Evolutionary conservation across 441 rosid species (phyloP), one percentile per base, ranked within the genome.

Genomic region (Biscutella laevigata): DNA sequence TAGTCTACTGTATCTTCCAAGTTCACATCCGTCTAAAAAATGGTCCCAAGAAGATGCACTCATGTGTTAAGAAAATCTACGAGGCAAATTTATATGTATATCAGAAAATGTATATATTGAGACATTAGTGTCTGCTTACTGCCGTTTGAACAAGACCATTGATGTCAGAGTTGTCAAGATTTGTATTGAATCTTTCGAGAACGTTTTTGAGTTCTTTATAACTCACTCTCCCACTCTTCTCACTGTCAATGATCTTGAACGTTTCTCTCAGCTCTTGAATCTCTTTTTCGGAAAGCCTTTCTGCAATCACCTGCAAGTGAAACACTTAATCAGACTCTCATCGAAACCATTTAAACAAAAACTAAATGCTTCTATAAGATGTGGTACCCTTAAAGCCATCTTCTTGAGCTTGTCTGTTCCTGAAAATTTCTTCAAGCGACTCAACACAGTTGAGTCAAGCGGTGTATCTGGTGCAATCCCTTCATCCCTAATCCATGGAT

Each of bases 401-500:
- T 68, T 77, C 75, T 79, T 74, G 7, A 79, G 78, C 61, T 69
- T 77, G 40, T 79, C 64, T 78, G 79, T 79, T 8, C 73, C 73
- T 21, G 82, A 79, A 61, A 79, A 79, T 65, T 68, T 76, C 65
- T 39, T 79, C 50, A 79, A 70, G 24, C 80, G 78, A 45, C 32
- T 71, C 26, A 74, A 66, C 6, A 77, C 82, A 20, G 67, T 60
- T 24, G 80, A 62, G 55, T 79, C 82, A 27, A 79, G 78, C 10
- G 69, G 80, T 67, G 70, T 80, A 64, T 77, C 78, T 6, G 87
- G 82, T 60, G 84, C 82, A 57, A 53, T 62, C 32, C 80, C 78
- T 43, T 71, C 85, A 25, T 57, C 74, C 56, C 66, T 81, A 59
- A 82, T 41, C 88, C 88, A 82, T 14, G 85, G 83, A 53, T 82